A percentile compares a stretch with the other conserved stretches of the same genome.
phyloP scores from a whole-genome alignment of 2,329 filamentous ascomycete genomes.

The Fusarium dimerum region DNA sequence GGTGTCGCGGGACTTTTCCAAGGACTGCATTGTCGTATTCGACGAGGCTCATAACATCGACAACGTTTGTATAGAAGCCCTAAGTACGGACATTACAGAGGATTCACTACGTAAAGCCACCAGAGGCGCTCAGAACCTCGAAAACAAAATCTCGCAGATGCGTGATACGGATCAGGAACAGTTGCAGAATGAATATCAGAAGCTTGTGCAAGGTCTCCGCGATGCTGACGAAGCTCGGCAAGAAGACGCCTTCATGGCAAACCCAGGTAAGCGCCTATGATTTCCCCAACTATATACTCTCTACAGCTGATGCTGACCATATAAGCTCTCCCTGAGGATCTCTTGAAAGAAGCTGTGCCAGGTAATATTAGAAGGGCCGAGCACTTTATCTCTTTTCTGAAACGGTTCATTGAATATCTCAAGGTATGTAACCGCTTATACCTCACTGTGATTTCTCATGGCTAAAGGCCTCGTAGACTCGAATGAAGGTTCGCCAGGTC shows the following conservation, averaged over 20 bases:
- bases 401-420: constrained; percentile 95
- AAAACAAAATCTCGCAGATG: constrained; percentile 90
- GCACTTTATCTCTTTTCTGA: constrained; percentile 92
- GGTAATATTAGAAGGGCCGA: constrained; percentile 96
- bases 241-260: constrained; percentile 96
- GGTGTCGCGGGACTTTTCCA: constrained; percentile 92
- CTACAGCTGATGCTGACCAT: constrained; percentile 1
- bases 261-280: constrained; percentile 56
- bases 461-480: constrained; percentile 56
- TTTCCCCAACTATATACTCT: neutral
- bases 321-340: constrained; percentile 80
- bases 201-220: constrained; percentile 87
- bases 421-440: constrained; percentile 52
- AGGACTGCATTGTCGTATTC: constrained; percentile 98
- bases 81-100: constrained; percentile 96
- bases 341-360: constrained; percentile 92
- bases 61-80: constrained; percentile 97
- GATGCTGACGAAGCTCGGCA: constrained; percentile 86
- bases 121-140: constrained; percentile 85
- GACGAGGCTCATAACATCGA: constrained; percentile 99
- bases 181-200: constrained; percentile 91
- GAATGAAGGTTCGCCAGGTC: constrained; percentile 97
- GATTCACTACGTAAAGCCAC: constrained; percentile 91
- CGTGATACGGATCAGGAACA: constrained; percentile 94
- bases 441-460: neutral